Conservation (phyloP, 2,329 filamentous ascomycete species). For the Didymella glomerata region DNA sequence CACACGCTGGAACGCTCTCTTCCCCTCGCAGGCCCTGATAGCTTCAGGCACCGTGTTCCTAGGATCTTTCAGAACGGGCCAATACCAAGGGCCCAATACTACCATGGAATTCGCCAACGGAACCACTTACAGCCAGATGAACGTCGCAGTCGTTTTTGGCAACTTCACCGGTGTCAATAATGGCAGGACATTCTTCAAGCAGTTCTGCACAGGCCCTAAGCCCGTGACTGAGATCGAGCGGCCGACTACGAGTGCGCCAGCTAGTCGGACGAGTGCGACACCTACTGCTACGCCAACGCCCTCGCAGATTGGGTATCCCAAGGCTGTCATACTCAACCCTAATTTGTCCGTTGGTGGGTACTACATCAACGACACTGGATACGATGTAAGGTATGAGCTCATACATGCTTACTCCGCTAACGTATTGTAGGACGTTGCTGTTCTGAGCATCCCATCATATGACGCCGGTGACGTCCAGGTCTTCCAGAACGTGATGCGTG, state of each 20-base stretch:
- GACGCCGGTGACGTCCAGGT: conserved; percentile 39
- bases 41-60: conserved; percentile 40
- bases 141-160: conserved; percentile 42
- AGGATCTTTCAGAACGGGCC: conserved; percentile 42
- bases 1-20: conserved; percentile 53
- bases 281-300: conserved; percentile 34
- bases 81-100: conserved; percentile 47
- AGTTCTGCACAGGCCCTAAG: conserved; percentile 48
- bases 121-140: conserved; percentile 41
- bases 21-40: conserved; percentile 46
- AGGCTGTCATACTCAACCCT: conserved; percentile 48
- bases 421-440: conserved; percentile 54
- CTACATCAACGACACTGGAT: conserved; percentile 52
- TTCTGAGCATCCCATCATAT: conserved; percentile 58
- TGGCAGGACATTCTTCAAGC: conserved; percentile 53
- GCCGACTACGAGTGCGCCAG: conserved; percentile 23
- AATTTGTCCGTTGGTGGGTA: conserved; percentile 56
- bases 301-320: conserved; percentile 50
- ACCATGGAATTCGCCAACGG: conserved; percentile 50
- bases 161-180: conserved; percentile 50
- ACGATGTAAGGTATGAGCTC: conserved; percentile 45
- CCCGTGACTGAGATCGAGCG: conserved; percentile 22
- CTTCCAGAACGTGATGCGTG: conserved; percentile 52
- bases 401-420: conserved; percentile 44
- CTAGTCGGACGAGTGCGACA: conserved; percentile 26